Evolutionary conservation across 257 asterid species (phyloP).

Genomic region (Cynanchum wilfordii): DNA sequence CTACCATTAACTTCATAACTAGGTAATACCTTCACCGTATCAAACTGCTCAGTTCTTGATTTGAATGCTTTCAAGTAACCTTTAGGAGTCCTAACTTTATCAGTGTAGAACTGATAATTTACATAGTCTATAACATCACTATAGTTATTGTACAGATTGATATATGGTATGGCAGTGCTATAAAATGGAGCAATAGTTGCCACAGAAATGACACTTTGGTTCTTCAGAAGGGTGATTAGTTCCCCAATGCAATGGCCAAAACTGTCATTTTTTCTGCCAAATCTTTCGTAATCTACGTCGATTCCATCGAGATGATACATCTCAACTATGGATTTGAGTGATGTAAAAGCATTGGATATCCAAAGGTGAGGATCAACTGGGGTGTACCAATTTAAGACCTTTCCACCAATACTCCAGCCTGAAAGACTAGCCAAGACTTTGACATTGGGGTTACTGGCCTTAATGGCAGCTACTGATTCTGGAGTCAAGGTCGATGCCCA

Average conservation of each 20-base stretch:
- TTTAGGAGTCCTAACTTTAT: constrained; percentile 37
- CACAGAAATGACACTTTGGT: constrained; percentile 44
- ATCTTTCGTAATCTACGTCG: constrained; percentile 62
- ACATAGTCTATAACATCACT: constrained; percentile 50
- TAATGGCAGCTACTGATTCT: constrained; percentile 36
- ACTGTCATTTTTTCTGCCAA: constrained; percentile 32
- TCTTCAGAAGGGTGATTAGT: constrained; percentile 44
- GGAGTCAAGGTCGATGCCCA: constrained; percentile 59
- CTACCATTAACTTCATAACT: constrained; percentile 73
- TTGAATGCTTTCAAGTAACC: constrained; percentile 39
- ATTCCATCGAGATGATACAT: constrained; percentile 57
- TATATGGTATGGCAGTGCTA: constrained; percentile 40
- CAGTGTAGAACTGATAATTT: constrained; percentile 66
- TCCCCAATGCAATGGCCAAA: constrained; percentile 71
- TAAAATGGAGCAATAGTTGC: constrained; percentile 65
- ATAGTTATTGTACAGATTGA: constrained; percentile 33
- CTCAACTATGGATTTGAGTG: constrained; percentile 40
- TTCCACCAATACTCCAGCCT: constrained; percentile 57
- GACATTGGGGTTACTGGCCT: constrained; percentile 49
- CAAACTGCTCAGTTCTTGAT: constrained; percentile 38
- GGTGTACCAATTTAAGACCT: constrained; percentile 47
- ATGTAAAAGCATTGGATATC: constrained; percentile 57
- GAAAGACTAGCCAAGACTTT: constrained; percentile 73
- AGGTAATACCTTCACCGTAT: constrained; percentile 43
- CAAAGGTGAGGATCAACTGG: constrained; percentile 38